Conservation (phyloP, 805 yeast species). For the Candida chauliodis region DNA sequence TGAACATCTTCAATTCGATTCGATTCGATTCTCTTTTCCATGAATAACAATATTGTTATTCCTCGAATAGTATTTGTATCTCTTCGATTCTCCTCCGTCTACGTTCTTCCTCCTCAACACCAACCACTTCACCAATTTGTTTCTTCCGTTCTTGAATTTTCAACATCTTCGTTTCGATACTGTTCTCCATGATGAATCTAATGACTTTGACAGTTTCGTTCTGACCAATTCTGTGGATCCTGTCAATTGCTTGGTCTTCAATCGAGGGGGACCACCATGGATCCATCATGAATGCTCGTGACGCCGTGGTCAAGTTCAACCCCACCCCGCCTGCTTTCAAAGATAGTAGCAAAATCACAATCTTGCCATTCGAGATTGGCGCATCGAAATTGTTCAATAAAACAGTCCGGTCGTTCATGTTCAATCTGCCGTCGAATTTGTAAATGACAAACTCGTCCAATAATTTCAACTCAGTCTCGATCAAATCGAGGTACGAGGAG, state of each 20-base stretch:
- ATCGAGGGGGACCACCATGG: slow-evolving; percentile 97
- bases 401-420: slow-evolving; percentile 58
- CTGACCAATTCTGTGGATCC: slow-evolving; percentile 92
- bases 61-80: slow-evolving; percentile 62
- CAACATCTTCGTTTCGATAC: slow-evolving; percentile 87
- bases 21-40: slow-evolving; percentile 67
- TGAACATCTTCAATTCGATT: slow-evolving; percentile 84
- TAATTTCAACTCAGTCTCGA: slow-evolving; percentile 54
- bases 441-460: slow-evolving; percentile 49
- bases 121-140: slow-evolving; percentile 76
- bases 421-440: slow-evolving; percentile 81
- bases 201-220: slow-evolving; percentile 64
- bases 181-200: slow-evolving; percentile 75
- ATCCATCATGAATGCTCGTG: slow-evolving; percentile 85
- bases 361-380: slow-evolving; percentile 21
- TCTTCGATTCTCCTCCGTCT: slow-evolving; percentile 69
- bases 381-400: slow-evolving; percentile 55
- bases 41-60: slow-evolving; percentile 17
- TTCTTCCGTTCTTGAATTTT: slow-evolving; percentile 81
- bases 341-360: slow-evolving; percentile 62
- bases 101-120: slow-evolving; percentile 71
- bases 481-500: slow-evolving; percentile 73
- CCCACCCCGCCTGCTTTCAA: slow-evolving; percentile 96
- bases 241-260: slow-evolving; percentile 87
- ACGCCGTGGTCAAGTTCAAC: slow-evolving; percentile 78